Evolutionary conservation across 345 rosid genomes (phyloP).

Genomic region (Eucalyptus regnans): DNA sequence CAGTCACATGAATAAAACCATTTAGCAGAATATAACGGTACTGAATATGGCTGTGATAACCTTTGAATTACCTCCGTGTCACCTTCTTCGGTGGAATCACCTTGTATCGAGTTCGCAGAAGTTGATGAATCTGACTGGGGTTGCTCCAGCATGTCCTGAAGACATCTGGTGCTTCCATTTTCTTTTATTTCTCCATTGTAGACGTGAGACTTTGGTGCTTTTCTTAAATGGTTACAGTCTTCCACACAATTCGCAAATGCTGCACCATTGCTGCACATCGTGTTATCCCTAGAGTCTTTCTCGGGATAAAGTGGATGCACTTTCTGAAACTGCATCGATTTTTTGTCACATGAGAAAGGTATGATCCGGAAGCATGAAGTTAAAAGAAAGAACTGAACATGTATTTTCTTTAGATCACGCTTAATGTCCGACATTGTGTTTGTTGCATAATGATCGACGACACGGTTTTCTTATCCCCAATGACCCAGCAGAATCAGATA

Average conservation of each 20-base stretch:
- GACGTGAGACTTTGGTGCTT: not conserved
- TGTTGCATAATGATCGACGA: not conserved
- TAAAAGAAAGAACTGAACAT: not conserved
- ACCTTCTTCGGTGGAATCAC: conserved; percentile 11
- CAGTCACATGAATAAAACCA: not conserved
- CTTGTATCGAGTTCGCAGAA: conserved; percentile 4
- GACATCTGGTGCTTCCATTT: conserved; percentile 20
- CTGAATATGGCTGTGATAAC: not conserved
- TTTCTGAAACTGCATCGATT: conserved; percentile 26
- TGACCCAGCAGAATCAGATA: not conserved
- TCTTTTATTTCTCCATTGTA: conserved; percentile 1
- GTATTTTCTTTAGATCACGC: not conserved
- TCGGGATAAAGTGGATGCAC: conserved; percentile 20
- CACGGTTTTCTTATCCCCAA: not conserved
- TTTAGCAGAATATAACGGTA: not conserved
- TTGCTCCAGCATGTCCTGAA: conserved; percentile 53
- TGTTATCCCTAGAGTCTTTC: not conserved
- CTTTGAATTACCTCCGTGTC: conserved; percentile 19
- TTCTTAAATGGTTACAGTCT: not conserved
- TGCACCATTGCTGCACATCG: not conserved
- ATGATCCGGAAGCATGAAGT: not conserved
- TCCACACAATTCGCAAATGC: not conserved
- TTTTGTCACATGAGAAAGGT: not conserved
- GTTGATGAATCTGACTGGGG: conserved; percentile 33
- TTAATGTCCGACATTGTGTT: not conserved